These are phyloP conservation scores for Melampsora larici-populina DNA, from an alignment of 1,284 basidiomycete genomes.

Conservation along the genomic window DNA sequence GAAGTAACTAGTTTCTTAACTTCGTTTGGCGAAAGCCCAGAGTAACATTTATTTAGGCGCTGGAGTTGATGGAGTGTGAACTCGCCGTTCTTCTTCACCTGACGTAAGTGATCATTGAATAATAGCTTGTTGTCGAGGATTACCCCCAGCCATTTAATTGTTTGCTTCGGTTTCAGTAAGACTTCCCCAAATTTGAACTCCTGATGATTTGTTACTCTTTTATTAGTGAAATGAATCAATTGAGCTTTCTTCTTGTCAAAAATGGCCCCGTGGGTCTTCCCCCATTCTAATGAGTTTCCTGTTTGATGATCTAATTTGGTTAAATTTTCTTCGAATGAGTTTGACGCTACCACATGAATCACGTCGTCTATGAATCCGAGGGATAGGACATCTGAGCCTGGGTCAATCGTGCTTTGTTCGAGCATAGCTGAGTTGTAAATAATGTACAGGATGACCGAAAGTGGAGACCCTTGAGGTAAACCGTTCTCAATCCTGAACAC, in stretches of 20 bases:
- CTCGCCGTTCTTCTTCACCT: not conserved
- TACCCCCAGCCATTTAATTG: no score
- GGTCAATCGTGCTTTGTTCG: no score
- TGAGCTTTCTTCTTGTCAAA: conserved; percentile 18
- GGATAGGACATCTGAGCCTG: not conserved
- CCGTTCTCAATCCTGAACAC: not conserved
- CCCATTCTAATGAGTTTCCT: not conserved
- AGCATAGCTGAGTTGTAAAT: conserved; percentile 4
- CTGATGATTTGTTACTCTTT: no score
- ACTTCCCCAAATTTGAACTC: not conserved
- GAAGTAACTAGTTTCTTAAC: no score
- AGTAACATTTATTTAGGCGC: not conserved
- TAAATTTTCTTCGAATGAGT: not conserved
- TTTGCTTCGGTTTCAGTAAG: not conserved
- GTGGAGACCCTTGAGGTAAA: conserved; percentile 16
- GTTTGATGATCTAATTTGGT: not conserved
- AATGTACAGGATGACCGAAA: not conserved
- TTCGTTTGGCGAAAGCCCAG: no score
- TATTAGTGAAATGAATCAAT: not conserved
- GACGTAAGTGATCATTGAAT: conserved; percentile 2
- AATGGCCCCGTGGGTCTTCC: not conserved
- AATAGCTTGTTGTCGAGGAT: conserved; percentile 13
- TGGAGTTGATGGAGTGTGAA: not conserved
- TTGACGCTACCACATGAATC: not conserved
- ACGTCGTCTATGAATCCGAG: conserved; percentile 22